Percentiles rank a stretch among this genome's conserved stretches.
These are phyloP conservation scores for Globisporangium barbulae DNA, from an alignment of 352 stramenopile species.

Conservation along the genomic window DNA sequence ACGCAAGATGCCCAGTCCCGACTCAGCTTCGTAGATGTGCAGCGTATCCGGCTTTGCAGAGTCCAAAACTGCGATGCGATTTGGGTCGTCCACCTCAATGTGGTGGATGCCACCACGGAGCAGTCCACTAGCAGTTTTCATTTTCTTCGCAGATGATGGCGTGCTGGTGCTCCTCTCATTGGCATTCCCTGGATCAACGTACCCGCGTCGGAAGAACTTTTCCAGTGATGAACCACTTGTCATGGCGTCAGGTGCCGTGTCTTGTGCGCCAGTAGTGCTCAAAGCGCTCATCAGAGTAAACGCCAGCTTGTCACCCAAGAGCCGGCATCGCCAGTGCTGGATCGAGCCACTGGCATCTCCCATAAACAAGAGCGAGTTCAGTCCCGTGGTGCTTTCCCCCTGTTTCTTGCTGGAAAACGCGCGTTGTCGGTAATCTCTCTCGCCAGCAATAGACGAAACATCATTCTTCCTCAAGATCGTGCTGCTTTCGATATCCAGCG, in stretches of 20 bases:
- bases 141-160: not conserved
- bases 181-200: constrained; percentile 5
- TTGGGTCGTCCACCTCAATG: constrained; percentile 85
- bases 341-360: constrained; percentile 52
- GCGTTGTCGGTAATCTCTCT: constrained; percentile 78
- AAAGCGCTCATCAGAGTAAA: constrained; percentile 75
- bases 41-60: constrained; percentile 41
- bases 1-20: constrained; percentile 71
- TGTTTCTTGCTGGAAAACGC: constrained; percentile 59
- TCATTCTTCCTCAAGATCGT: constrained; percentile 43
- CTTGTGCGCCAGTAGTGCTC: not conserved
- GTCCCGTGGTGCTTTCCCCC: constrained; percentile 24
- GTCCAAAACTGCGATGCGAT: constrained; percentile 71
- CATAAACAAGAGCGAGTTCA: constrained; percentile 80
- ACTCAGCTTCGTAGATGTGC: constrained; percentile 78
- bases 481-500: constrained; percentile 47
- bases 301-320: constrained; percentile 41
- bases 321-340: constrained; percentile 76
- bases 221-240: constrained; percentile 1
- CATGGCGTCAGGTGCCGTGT: not conserved
- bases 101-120: constrained; percentile 37
- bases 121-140: not conserved
- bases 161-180: not conserved
- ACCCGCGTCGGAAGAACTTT: constrained; percentile 35
- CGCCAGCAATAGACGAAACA: constrained; percentile 74